phyloP scores from a whole-genome alignment of 1,284 basidiomycete species.

The Apiotrichum gamsii region DNA sequence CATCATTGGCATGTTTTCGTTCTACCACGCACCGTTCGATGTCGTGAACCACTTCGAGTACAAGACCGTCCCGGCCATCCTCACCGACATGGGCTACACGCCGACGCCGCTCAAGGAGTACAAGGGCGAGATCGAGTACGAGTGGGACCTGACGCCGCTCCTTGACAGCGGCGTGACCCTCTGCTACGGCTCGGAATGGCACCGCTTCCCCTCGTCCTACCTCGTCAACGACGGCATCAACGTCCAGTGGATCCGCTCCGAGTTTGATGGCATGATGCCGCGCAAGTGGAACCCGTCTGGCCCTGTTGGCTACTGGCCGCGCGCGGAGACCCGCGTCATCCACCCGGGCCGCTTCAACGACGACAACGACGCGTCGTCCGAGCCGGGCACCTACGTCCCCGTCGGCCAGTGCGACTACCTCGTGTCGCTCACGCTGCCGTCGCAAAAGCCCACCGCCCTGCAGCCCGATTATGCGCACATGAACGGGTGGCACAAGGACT shows the following conservation, averaged over 20 bases:
- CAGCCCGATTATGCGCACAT: slow-evolving; percentile 66
- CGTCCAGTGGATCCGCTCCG: slow-evolving; percentile 81
- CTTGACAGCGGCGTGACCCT: slow-evolving; percentile 61
- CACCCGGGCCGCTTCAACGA: slow-evolving; percentile 71
- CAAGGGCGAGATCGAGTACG: slow-evolving; percentile 43
- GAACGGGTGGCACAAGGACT: slow-evolving; percentile 63
- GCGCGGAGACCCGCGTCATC: slow-evolving; percentile 60
- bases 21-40: slow-evolving; percentile 86
- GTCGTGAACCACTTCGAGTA: slow-evolving; percentile 67
- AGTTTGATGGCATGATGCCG: slow-evolving; percentile 83
- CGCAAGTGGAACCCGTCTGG: slow-evolving; percentile 47
- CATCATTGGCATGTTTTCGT: slow-evolving; percentile 71
- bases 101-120: slow-evolving; percentile 36
- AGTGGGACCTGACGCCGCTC: slow-evolving; percentile 65
- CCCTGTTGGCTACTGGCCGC: slow-evolving; percentile 53
- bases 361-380: slow-evolving; percentile 64
- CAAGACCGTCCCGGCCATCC: slow-evolving; percentile 70
- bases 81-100: slow-evolving; percentile 64
- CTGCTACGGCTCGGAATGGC: slow-evolving; percentile 93
- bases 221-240: slow-evolving; percentile 75
- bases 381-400: slow-evolving; percentile 67
- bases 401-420: slow-evolving; percentile 73
- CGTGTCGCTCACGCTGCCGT: slow-evolving; percentile 76
- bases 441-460: slow-evolving; percentile 54
- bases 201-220: slow-evolving; percentile 87